A percentile compares a stretch with the other conserved stretches of the same genome.
Conservation (phyloP, 192 early-diverging fungal genomes). For the Backusella circina region DNA sequence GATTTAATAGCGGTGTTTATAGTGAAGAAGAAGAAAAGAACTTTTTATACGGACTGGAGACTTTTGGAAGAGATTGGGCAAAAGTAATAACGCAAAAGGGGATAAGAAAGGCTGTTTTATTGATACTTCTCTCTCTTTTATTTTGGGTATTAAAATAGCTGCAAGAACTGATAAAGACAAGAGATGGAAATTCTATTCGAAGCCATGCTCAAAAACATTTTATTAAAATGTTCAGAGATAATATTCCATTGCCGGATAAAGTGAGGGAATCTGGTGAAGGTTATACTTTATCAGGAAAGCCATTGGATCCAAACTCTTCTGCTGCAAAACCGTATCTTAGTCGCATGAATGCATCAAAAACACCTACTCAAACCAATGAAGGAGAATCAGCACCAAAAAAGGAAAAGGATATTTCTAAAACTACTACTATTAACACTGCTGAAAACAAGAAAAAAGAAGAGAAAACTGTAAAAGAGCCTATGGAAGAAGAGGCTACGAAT, state of each 20-base stretch:
- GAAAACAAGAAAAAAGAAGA: neutral
- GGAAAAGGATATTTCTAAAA: neutral
- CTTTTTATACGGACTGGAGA: constrained; percentile 76
- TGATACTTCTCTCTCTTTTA: neutral
- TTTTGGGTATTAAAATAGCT: constrained; percentile 41
- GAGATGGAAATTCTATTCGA: constrained; percentile 80
- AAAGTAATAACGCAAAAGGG: constrained; percentile 42
- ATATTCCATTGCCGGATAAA: constrained; percentile 77
- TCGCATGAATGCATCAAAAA: constrained; percentile 1
- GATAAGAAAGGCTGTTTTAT: neutral
- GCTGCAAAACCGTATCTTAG: constrained; percentile 78
- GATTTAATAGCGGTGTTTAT: constrained; percentile 70
- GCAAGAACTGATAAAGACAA: constrained; percentile 67
- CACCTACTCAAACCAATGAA: neutral
- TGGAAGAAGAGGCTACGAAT: neutral
- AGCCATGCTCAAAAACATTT: constrained; percentile 93
- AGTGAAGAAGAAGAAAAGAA: constrained; percentile 67
- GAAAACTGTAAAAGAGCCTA: neutral
- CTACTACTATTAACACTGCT: neutral
- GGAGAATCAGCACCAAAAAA: neutral
- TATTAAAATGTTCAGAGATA: constrained; percentile 85
- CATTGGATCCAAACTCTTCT: constrained; percentile 87
- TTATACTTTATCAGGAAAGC: constrained; percentile 78
- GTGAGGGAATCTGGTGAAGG: constrained; percentile 66
- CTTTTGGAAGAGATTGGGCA: constrained; percentile 82